Evolutionary conservation across 257 asterid genomes (phyloP), one percentile per base, ranked within the genome.

Genomic region (Schizonepeta tenuifolia): DNA sequence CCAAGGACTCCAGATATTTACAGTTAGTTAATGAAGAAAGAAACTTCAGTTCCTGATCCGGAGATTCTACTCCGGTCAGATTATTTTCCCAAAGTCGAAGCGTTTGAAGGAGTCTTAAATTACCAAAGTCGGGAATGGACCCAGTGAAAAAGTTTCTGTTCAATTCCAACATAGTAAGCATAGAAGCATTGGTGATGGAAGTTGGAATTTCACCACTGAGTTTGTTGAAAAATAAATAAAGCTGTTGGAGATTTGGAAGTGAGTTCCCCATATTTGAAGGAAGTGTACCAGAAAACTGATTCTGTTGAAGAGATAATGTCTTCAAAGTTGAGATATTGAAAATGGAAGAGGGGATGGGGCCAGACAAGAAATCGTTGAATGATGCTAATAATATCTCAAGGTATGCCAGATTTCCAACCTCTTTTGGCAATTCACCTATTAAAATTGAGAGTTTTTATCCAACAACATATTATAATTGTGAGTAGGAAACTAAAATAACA

Each of bases 121-220:
- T 58, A 1, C 67, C 46, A 0, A 70, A 70, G 57, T 70, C 15
- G 8, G 75, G 75, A 1, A 70, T 15, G 55, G 33, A n/a, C 33
- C 75, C 67, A 1, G 46, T 70, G 24, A 70, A 15, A 0, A 33
- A 70, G 75, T 70, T 70, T 2, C 3, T 15, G 24, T 1, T 10
- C 57, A 86, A 13, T 47, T 35, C 68, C 11, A 86, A 2, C 12
- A 7, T 0, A 3, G 10, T 11, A 18, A 86, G 84, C 43, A 56
- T 18, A 11, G 91, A 67, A 21, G 82, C 79, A 68, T 84, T 84
- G 67, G 65, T 51, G 22, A 84, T 40, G 0, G 74, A 43, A 22
- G n/a, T n/a, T 2, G 79, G 79, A 21, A 67, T 75, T 9, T 67
- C 15, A 2, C 79, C 79, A 0, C 13, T 72, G 28, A 86, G 70